Evolutionary conservation across 2,329 filamentous ascomycete species (phyloP), one percentile per base, ranked within the genome.

Genomic region (Monosporascus sp.): DNA sequence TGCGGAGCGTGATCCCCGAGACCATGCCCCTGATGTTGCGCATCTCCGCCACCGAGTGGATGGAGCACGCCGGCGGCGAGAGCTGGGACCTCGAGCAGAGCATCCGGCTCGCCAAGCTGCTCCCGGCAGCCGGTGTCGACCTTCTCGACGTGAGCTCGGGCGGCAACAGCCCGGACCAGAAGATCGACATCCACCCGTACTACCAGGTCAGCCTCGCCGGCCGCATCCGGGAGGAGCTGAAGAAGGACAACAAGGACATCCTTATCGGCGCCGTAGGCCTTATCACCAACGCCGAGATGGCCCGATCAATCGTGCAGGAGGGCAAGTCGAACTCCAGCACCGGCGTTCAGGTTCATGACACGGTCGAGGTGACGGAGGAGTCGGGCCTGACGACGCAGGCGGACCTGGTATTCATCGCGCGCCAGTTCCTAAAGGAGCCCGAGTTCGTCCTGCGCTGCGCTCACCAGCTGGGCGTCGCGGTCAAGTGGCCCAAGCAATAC

Each of bases 401-500:
- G 1, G 91, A 97, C 65, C 69, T 92, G n/a, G 84, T 87, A 0
- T 77, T 93, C 19, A 78, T 87, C 1, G 92, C 82, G 0, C 78
- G 90, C 52, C 86, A 88, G 64, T 94, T 94, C 70, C 78, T 95
- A 72, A 84, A 90, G 68, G 90, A 96, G 65, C 88, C 91, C 0
- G 85, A 89, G 54, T 84, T 91, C 66, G 87, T 91, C 8, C 83
- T 90, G 71, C 78, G 81, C 37, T 86, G 82, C 57, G 91, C 89
- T 0, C 80, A 88, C 56, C 81, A 91, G 59, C 74, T 96, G 35
- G 84, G 82, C 9, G 84, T 92, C 3, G 74, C 83, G 54, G 82
- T 92, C 5, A 76, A 86, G 61, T 87, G 86, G 81, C 82, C 91
- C 1, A 83, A 84, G 59, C 90, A 95, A 67, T 83, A 82, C 60